A percentile compares a stretch with the other conserved stretches of the same genome.
Evolutionary conservation across 2,329 filamentous ascomycete species (phyloP).

Genomic region (Pyricularia sp.): DNA sequence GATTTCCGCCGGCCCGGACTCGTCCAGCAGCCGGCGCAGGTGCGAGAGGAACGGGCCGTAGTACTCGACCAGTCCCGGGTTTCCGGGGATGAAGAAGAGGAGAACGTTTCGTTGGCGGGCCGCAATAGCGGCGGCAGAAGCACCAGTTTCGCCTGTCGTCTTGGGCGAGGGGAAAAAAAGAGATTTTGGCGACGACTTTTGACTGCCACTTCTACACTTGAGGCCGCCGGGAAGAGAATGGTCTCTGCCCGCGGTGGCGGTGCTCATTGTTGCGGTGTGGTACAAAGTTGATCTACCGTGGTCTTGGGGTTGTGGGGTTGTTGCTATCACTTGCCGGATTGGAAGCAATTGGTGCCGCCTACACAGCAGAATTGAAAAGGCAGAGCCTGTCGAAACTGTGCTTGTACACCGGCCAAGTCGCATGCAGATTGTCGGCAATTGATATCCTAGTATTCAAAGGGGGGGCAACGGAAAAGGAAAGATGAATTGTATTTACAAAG

Average conservation of each 20-base stretch:
- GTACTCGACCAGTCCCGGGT: constrained; percentile 63
- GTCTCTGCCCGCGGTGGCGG: not conserved
- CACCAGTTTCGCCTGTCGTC: not conserved
- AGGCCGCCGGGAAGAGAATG: not conserved
- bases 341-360: not conserved
- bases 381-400: not conserved
- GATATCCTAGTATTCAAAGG: not conserved
- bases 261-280: not conserved
- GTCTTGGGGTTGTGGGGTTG: not conserved
- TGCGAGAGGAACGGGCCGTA: constrained; percentile 54
- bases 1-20: constrained; percentile 18
- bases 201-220: not conserved
- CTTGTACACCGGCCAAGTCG: not conserved
- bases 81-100: constrained; percentile 63
- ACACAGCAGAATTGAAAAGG: not conserved
- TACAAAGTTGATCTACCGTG: not conserved
- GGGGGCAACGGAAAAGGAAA: no score
- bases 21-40: constrained; percentile 40
- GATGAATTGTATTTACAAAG: not conserved
- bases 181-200: not conserved
- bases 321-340: not conserved
- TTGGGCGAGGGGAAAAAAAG: not conserved
- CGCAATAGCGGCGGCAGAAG: not conserved
- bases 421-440: not conserved
- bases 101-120: constrained; percentile 21